Percentiles rank a stretch among this genome's conserved stretches.
These are phyloP conservation scores for Emmonsiellopsis sp. DNA, from an alignment of 2,329 filamentous ascomycete species.

Conservation along the genomic window DNA sequence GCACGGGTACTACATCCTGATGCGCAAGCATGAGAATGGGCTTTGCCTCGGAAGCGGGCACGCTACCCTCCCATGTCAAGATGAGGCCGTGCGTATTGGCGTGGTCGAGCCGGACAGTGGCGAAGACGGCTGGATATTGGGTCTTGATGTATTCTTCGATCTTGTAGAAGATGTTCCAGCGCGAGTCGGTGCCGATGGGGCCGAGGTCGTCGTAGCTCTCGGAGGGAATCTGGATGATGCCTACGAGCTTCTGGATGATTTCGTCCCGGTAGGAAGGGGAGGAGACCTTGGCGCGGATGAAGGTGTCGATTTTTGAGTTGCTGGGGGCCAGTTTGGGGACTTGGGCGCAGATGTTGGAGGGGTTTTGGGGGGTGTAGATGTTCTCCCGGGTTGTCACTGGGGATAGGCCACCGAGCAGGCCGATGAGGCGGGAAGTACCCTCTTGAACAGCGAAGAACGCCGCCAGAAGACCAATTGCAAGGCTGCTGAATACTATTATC, in stretches of 20 bases:
- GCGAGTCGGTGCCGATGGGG: slow-evolving; percentile 43
- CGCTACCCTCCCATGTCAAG: slow-evolving; percentile 47
- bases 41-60: slow-evolving; percentile 34
- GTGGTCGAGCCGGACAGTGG: slow-evolving; percentile 41
- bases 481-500: too few relatives aligned
- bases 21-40: slow-evolving; percentile 54
- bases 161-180: slow-evolving; percentile 50
- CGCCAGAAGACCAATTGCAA: too few relatives aligned
- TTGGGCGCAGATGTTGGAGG: slow-evolving; percentile 1
- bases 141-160: slow-evolving; percentile 41
- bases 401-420: too few relatives aligned
- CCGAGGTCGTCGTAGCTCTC: slow-evolving; percentile 48
- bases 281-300: slow-evolving; percentile 10
- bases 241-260: slow-evolving; percentile 12
- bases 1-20: slow-evolving; percentile 56
- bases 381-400: too few relatives aligned
- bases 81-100: slow-evolving; percentile 53
- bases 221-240: slow-evolving; percentile 41
- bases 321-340: slow-evolving; percentile 13
- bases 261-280: slow-evolving; percentile 7
- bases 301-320: slow-evolving; percentile 11
- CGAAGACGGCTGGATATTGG: slow-evolving; percentile 43
- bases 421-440: too few relatives aligned
- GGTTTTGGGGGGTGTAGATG: too few relatives aligned
- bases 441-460: too few relatives aligned